Conservation (phyloP, 2,329 filamentous ascomycete species). For the Ophiostoma pallidulum region DNA sequence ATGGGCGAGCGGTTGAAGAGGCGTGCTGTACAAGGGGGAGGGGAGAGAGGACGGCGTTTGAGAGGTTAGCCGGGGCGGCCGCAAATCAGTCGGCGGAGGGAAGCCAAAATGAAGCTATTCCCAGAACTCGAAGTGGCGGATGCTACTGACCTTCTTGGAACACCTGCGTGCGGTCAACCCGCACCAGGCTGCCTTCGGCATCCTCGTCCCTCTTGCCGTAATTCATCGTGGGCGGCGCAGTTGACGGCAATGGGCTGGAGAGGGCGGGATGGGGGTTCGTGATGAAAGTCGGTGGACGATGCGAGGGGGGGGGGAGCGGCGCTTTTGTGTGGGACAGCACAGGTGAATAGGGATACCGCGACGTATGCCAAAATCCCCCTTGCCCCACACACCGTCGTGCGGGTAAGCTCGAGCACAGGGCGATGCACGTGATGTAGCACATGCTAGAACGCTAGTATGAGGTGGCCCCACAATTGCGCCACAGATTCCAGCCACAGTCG, state of each 20-base stretch:
- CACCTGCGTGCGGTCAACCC: constrained; percentile 93
- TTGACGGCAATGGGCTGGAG: constrained; percentile 7
- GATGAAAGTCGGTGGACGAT: constrained; percentile 3
- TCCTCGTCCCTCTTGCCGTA: constrained; percentile 99
- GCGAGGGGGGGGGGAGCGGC: constrained; percentile 4
- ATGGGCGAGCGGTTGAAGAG: constrained; percentile 97
- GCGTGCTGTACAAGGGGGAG: constrained; percentile 54
- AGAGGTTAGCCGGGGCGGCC: too few species aligned
- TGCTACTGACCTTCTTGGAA: constrained; percentile 80
- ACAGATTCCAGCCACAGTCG: too few species aligned
- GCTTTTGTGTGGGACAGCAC: constrained; percentile 9
- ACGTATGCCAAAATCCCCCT: constrained; percentile 17
- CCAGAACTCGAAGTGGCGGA: constrained; percentile 19
- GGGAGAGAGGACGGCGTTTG: background rate
- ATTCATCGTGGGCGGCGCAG: constrained; percentile 58
- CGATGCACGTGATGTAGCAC: too few species aligned
- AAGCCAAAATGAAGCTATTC: constrained; percentile 11
- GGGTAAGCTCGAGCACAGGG: too few species aligned
- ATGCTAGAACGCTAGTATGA: too few species aligned
- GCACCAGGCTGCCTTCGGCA: constrained; percentile 84
- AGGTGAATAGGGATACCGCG: constrained; percentile 17
- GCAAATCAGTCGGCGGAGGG: too few species aligned
- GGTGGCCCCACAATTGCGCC: too few species aligned
- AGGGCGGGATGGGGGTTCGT: background rate
- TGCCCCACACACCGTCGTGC: constrained; percentile 13